Conservation (phyloP, 768 basidiomycete genomes). For the Pulveroboletus sp. region DNA sequence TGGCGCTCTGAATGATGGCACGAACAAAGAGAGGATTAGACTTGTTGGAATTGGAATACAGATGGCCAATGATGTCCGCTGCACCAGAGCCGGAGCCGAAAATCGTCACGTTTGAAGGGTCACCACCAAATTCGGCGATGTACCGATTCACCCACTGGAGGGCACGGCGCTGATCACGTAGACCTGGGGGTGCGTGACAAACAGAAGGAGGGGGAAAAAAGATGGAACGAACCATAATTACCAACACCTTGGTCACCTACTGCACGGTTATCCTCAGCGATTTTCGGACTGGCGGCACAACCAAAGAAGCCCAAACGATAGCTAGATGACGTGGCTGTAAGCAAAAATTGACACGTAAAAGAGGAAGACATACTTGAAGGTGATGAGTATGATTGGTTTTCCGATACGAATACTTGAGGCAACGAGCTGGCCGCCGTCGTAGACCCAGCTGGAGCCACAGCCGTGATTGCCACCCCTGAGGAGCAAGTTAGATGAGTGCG, state of each 20-base stretch:
- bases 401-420: conserved; percentile 57
- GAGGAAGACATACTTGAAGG: conserved; percentile 61
- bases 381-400: conserved; percentile 68
- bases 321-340: conserved; percentile 35
- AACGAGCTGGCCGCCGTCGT: conserved; percentile 69
- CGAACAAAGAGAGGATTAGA: conserved; percentile 61
- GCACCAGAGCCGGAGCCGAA: conserved; percentile 42
- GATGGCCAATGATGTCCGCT: conserved; percentile 56
- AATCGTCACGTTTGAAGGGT: conserved; percentile 46
- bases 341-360: conserved; percentile 16
- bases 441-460: conserved; percentile 73
- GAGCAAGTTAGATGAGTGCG: conserved; percentile 18
- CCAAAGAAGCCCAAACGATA: conserved; percentile 77
- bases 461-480: conserved; percentile 68
- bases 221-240: conserved; percentile 58
- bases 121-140: conserved; percentile 65
- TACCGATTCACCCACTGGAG: conserved; percentile 60
- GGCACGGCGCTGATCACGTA: conserved; percentile 61
- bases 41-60: conserved; percentile 63
- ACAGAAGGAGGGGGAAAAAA: neutral
- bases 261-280: conserved; percentile 62
- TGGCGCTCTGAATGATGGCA: conserved; percentile 70
- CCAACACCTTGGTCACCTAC: conserved; percentile 69
- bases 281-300: conserved; percentile 61
- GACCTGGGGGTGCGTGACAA: conserved; percentile 36